Conservation (phyloP, 805 yeast genomes). For the Yamadazyma tumulicola region DNA sequence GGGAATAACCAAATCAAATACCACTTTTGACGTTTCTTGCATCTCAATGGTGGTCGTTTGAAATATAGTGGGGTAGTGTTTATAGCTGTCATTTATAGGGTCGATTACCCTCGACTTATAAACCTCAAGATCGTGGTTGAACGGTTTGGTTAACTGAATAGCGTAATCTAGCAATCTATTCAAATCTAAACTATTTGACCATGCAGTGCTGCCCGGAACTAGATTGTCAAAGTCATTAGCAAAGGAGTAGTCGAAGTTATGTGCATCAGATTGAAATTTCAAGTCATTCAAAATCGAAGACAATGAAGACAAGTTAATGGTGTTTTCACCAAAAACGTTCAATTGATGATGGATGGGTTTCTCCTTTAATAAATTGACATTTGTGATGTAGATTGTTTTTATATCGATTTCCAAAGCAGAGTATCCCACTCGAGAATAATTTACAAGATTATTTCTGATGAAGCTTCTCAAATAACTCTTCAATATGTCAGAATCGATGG, state of each 20-base stretch:
- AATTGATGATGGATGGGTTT: slow-evolving; percentile 52
- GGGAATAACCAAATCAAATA: slow-evolving; percentile 4
- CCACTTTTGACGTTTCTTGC: slow-evolving; percentile 1
- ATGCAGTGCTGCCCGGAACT: slow-evolving; percentile 14
- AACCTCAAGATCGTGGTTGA: slow-evolving; percentile 1
- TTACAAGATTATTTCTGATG: slow-evolving; percentile 23
- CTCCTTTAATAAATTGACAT: slow-evolving; percentile 44
- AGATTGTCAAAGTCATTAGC: slow-evolving; percentile 1
- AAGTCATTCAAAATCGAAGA: slow-evolving; percentile 60
- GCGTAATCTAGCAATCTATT: slow-evolving; percentile 28
- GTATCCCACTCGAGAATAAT: slow-evolving; percentile 54
- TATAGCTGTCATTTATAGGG: slow-evolving; percentile 7
- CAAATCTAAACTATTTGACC: slow-evolving; percentile 30
- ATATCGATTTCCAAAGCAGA: slow-evolving; percentile 72
- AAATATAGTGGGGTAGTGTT: slow-evolving; percentile 24
- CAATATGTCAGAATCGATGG: slow-evolving; percentile 11
- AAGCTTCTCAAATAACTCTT: slow-evolving; percentile 7
- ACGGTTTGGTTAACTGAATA: slow-evolving; percentile 17
- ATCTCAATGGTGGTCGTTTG: slow-evolving; percentile 24
- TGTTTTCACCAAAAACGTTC: slow-evolving; percentile 26
- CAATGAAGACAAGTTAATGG: slow-evolving; percentile 37
- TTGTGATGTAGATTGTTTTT: slow-evolving; percentile 54
- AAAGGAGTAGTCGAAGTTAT: slow-evolving; percentile 20
- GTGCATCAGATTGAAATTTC: slow-evolving; percentile 42
- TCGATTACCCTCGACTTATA: slow-evolving; percentile 6